Evolutionary conservation across 2,329 filamentous ascomycete species (phyloP).

Genomic region (Phialophora verrucosa): DNA sequence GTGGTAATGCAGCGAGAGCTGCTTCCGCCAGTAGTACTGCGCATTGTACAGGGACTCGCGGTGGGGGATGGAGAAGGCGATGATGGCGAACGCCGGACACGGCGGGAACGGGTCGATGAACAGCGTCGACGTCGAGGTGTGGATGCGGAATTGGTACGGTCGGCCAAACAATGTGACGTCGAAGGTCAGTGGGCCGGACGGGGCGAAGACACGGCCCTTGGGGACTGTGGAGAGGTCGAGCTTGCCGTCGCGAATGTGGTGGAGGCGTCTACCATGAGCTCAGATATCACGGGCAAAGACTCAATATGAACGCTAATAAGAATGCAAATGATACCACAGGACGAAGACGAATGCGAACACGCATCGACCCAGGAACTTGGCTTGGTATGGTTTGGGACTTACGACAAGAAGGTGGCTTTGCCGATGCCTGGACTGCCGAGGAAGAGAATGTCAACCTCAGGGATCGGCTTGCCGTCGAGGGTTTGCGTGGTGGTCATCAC

Average conservation of each 20-base stretch:
- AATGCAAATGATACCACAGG: neutral
- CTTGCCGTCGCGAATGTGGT: slow-evolving; percentile 38
- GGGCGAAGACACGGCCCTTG: slow-evolving; percentile 49
- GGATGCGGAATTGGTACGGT: slow-evolving; percentile 60
- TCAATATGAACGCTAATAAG: too few relatives aligned
- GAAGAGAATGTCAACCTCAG: slow-evolving; percentile 57
- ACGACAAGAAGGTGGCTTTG: slow-evolving; percentile 64
- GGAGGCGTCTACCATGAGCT: slow-evolving; percentile 25
- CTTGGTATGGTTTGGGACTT: slow-evolving; percentile 9
- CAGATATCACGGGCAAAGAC: neutral
- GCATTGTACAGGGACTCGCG: slow-evolving; percentile 57
- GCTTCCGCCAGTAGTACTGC: slow-evolving; percentile 52
- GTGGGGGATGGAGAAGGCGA: slow-evolving; percentile 65
- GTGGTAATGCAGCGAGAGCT: slow-evolving; percentile 57
- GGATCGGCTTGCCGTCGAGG: slow-evolving; percentile 26
- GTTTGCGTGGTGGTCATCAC: slow-evolving; percentile 19
- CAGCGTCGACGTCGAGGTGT: slow-evolving; percentile 63
- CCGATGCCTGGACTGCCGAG: slow-evolving; percentile 65
- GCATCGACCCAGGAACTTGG: neutral
- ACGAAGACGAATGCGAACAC: too few relatives aligned
- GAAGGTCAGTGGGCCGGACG: slow-evolving; percentile 64
- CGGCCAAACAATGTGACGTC: slow-evolving; percentile 60
- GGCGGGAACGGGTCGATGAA: slow-evolving; percentile 63
- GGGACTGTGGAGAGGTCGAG: slow-evolving; percentile 46
- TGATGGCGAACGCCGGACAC: slow-evolving; percentile 60